Evolutionary conservation across 345 rosid species (phyloP).

Genomic region (Citrus cavaleriei): DNA sequence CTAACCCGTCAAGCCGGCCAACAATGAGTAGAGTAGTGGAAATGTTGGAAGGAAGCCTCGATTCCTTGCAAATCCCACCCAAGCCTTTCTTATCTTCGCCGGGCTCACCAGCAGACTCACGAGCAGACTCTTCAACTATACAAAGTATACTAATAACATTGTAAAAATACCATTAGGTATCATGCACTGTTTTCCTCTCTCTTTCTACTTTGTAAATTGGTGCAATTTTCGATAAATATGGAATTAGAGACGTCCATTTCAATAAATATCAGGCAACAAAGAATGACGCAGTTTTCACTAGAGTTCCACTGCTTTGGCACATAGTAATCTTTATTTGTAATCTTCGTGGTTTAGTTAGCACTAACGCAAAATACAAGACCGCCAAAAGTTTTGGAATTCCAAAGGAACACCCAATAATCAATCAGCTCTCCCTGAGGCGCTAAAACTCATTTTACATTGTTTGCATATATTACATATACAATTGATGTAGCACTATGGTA

Average conservation of each 20-base stretch:
- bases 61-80: conserved; percentile 9
- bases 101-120: not conserved
- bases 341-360: not conserved
- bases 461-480: conserved; percentile 32
- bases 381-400: not conserved
- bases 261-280: too few relatives aligned
- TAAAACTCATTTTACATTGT: conserved; percentile 28
- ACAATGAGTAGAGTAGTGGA: conserved; percentile 10
- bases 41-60: conserved; percentile 15
- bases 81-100: conserved; percentile 12
- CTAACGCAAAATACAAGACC: not conserved
- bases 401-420: not conserved
- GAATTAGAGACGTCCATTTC: too few relatives aligned
- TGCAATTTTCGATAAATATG: too few relatives aligned
- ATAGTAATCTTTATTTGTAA: not conserved
- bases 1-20: conserved; percentile 9
- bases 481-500: conserved; percentile 10
- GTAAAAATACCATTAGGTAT: not conserved
- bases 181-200: not conserved
- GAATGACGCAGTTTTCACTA: not conserved
- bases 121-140: not conserved
- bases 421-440: conserved; percentile 2
- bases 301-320: not conserved
- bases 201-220: too few relatives aligned
- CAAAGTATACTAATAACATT: not conserved